A percentile compares a stretch with the other conserved stretches of the same genome.
These are phyloP conservation scores for Trichoderma breve DNA, from an alignment of 2,329 filamentous ascomycete genomes.

Conservation along the genomic window DNA sequence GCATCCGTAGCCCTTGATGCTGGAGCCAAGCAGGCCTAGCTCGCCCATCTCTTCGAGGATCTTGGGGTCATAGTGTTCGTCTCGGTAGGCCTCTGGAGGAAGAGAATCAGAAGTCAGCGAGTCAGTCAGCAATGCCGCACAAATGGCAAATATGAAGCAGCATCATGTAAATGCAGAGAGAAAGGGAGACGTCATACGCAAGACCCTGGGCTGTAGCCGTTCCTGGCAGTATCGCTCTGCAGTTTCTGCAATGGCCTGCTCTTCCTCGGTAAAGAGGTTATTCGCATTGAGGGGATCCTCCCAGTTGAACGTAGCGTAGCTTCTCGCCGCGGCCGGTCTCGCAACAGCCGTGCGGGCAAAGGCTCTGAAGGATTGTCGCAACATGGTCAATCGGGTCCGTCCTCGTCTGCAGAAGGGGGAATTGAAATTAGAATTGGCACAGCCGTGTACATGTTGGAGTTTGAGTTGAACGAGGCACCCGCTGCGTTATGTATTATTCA, in stretches of 20 bases:
- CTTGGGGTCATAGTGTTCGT: slow-evolving; percentile 80
- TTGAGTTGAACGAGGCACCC: slow-evolving; percentile 13
- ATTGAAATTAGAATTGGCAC: neutral
- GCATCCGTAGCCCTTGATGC: slow-evolving; percentile 83
- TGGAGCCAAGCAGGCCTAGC: slow-evolving; percentile 81
- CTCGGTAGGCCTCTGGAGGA: slow-evolving; percentile 70
- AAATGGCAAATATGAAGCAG: neutral
- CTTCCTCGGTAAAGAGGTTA: slow-evolving; percentile 82
- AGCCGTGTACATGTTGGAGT: neutral
- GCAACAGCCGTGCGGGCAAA: slow-evolving; percentile 28
- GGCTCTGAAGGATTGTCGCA: slow-evolving; percentile 33
- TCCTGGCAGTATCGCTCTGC: slow-evolving; percentile 95
- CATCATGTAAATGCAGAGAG: no score
- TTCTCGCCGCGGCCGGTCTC: slow-evolving; percentile 30
- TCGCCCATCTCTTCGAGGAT: slow-evolving; percentile 92
- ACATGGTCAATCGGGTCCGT: slow-evolving; percentile 24
- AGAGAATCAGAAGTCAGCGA: neutral
- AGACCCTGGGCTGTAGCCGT: slow-evolving; percentile 75
- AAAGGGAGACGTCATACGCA: slow-evolving; percentile 57
- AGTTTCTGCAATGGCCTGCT: slow-evolving; percentile 83
- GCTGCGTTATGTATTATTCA: slow-evolving; percentile 21
- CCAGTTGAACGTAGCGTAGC: slow-evolving; percentile 71
- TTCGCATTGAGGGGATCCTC: slow-evolving; percentile 78
- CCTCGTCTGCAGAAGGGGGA: neutral
- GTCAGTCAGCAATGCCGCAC: neutral